Base-by-base conservation (phyloP, 2,329 filamentous ascomycete species). In the Claviceps maximensis region DNA sequence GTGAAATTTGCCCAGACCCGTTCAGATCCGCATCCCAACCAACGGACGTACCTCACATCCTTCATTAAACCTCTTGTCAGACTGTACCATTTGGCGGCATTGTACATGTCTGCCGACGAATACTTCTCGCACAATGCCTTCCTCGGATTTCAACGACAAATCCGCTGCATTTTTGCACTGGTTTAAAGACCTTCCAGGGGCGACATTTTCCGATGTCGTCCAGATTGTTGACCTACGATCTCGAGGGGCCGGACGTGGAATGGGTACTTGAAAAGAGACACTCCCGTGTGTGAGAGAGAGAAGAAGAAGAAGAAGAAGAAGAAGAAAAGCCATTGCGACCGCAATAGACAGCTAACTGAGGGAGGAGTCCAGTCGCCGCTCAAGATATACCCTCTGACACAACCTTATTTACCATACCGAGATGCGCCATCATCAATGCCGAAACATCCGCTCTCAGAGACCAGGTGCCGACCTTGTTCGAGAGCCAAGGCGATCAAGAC, bases 381-480 rank as follows among this genome's bases (percentile, higher is more conserved):
- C 66, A 76, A 54, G 79, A 88, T 57, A 87, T 95, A 52, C 70
- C 74, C 19, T 77, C 86, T 59, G 86, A 89, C 56, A 87, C 88
- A 53, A 78, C 84, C 48, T 77, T 95, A 45, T 95, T 95, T 72
- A 83, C 80, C 47, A 86, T 95, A 56, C 88, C 89, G 2, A 81
- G 86, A 56, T 69, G 73, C 47, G 73, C 78, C 49, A 83, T 95
- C 57, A 79, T 95, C 63, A 86, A 79, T 59, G 73, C 79, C 23
- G 77, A 84, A 63, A 94, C 86, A 42, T 93, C 88, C 1, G 74
- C 77, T 48, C 73, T 95, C 31, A 75, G 77, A 25, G 70, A 67
- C 60, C 74, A 72, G 65, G 74, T 84, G 23, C 75, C 80, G 0
- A 67, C 74, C 47, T 66, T 83, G 54, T 76, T 85, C 54, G 67